phyloP scores from a whole-genome alignment of 805 yeast genomes.

The Zygosaccharomyces bailii region DNA sequence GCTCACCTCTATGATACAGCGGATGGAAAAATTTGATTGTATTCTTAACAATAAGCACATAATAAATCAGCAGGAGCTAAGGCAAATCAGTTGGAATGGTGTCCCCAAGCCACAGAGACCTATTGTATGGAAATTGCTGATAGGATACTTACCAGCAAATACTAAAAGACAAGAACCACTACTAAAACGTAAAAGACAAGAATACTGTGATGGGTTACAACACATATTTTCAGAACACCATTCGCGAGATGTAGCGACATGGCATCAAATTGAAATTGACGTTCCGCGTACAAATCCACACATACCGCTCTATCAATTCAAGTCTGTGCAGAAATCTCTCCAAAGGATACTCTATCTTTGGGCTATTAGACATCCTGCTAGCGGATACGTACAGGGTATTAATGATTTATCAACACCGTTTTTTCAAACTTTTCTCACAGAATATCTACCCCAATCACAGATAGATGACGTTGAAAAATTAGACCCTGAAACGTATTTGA shows the following conservation, averaged over 20 bases:
- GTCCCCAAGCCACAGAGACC: slow-evolving; percentile 80
- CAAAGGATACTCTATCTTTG: slow-evolving; percentile 83
- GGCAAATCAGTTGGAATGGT: slow-evolving; percentile 91
- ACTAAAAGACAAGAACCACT: slow-evolving; percentile 68
- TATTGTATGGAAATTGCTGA: slow-evolving; percentile 79
- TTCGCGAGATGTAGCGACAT: slow-evolving; percentile 69
- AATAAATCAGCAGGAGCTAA: slow-evolving; percentile 67
- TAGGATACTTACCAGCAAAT: slow-evolving; percentile 89
- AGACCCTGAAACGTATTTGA: slow-evolving; percentile 57
- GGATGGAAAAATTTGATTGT: slow-evolving; percentile 63
- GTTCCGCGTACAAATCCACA: slow-evolving; percentile 92
- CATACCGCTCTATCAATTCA: slow-evolving; percentile 63
- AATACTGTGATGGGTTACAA: slow-evolving; percentile 70
- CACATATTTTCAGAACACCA: slow-evolving; percentile 53
- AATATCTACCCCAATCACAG: slow-evolving; percentile 48
- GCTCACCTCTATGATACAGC: slow-evolving; percentile 55
- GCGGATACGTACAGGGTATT: slow-evolving; percentile 97
- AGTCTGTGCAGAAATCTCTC: slow-evolving; percentile 70
- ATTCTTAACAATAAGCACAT: slow-evolving; percentile 49
- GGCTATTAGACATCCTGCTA: slow-evolving; percentile 96
- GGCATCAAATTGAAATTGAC: slow-evolving; percentile 95
- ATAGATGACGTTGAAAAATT: slow-evolving; percentile 50
- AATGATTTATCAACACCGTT: slow-evolving; percentile 93
- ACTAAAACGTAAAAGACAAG: slow-evolving; percentile 75
- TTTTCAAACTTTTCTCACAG: slow-evolving; percentile 75